These are phyloP conservation scores for Malus hybrid DNA, from an alignment of 331 rosid genomes.

Conservation along the genomic window DNA sequence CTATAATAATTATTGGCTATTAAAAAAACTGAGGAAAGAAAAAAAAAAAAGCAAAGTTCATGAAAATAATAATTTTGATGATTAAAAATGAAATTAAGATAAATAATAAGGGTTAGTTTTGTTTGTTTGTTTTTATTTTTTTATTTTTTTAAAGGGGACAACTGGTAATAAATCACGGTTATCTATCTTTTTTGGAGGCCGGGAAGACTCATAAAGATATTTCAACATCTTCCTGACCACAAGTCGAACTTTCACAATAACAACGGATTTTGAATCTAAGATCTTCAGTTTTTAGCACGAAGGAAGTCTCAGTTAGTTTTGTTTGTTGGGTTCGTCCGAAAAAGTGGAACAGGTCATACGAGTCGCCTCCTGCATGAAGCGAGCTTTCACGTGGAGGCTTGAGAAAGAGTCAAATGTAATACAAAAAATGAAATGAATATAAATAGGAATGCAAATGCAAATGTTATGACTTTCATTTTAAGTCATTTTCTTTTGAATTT, in stretches of 20 bases:
- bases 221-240: fast-evolving
- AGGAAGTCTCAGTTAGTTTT: background rate
- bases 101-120: background rate
- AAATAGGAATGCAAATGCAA: too few relatives aligned
- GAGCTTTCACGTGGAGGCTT: background rate
- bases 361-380: conserved; percentile 1
- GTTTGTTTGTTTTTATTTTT: background rate
- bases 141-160: too few relatives aligned
- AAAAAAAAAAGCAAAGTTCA: background rate
- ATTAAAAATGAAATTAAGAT: background rate
- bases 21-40: background rate
- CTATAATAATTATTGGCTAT: too few relatives aligned
- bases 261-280: fast-evolving
- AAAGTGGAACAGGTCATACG: conserved; percentile 7
- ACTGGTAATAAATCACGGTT: too few relatives aligned
- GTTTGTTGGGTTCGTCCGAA: background rate
- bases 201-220: too few relatives aligned
- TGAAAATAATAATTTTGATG: background rate
- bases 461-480: too few relatives aligned
- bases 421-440: too few relatives aligned
- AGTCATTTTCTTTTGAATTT: too few relatives aligned
- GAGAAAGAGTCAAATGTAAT: conserved; percentile 34
- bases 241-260: too few relatives aligned
- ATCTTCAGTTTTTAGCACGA: too few relatives aligned
- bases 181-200: too few relatives aligned